Evolutionary conservation across 2,329 filamentous ascomycete species (phyloP), one percentile per base, ranked within the genome.

Genomic region (Fusarium mundagurra): DNA sequence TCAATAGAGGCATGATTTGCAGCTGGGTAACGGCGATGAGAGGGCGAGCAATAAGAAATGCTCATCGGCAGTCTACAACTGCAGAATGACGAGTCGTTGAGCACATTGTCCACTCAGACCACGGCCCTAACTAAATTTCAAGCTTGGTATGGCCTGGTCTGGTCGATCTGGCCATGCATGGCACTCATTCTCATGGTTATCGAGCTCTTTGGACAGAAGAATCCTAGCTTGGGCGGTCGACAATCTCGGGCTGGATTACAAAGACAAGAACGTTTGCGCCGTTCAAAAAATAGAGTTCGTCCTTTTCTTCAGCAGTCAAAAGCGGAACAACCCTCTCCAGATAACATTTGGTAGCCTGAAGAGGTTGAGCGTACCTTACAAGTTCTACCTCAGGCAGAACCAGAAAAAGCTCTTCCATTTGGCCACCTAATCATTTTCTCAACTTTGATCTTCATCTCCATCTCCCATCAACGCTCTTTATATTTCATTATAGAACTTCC

Each of bases 321-420:
- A 65, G 63, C 60, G 59, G 59, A 69, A 64, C 50, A 29, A 61
- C 33, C 59, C 38, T 55, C 51, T 31, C 6, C 36, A 38, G 20
- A 55, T 31, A 41, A 14, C 31, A 20, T 51, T 51, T 18, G 22
- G 22, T 34, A 34, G 18, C 36, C 51, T 43, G 24, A 24, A 53
- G 41, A 72, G 44, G 54, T 61, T 60, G 69, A 73, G 57, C 51
- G 34, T 34, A 43, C 31, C 34, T 58, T 67, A 11, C 36, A 24
- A n/a, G 36, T 54, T 41, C 54, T 41, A 61, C 57, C 54, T 38
- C 31, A 54, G 38, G 38, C 48, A 71, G 43, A 61, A 27, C 43
- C 51, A 43, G 11, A 43, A 29, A 55, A 17, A 18, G 20, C 20
- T 54, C 51, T n/a, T 41, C 43, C 11, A n/a, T 55, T 41, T 12